Evolutionary conservation across 768 basidiomycete genomes (phyloP).

Genomic region (Tricholoma flavovirens): DNA sequence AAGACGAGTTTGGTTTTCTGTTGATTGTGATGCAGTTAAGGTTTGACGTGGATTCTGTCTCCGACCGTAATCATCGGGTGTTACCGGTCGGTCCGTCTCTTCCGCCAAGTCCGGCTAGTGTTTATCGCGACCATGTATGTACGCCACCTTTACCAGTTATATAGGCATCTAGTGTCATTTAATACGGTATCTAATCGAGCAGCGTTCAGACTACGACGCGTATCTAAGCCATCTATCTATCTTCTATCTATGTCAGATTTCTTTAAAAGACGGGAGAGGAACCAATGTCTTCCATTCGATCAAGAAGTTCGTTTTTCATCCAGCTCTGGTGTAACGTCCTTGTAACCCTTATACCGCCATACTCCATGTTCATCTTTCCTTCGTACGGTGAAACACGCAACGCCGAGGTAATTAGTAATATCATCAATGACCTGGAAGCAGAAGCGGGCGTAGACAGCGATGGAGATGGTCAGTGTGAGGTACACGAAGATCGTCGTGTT

Average conservation of each 20-base stretch:
- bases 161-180: not conserved
- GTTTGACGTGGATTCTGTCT: not conserved
- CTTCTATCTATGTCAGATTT: not conserved
- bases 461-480: constrained; percentile 38
- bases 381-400: constrained; percentile 90
- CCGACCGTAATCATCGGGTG: not conserved
- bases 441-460: constrained; percentile 71
- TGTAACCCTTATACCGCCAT: constrained; percentile 37
- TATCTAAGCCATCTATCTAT: too few relatives aligned
- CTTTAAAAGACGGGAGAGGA: not conserved
- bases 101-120: too few relatives aligned
- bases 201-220: not conserved
- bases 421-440: constrained; percentile 78
- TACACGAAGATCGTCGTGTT: constrained; percentile 64
- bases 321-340: not conserved
- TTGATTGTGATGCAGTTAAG: constrained; percentile 3
- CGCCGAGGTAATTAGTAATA: constrained; percentile 88
- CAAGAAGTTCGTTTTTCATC: constrained; percentile 3
- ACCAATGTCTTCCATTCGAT: not conserved
- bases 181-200: not conserved
- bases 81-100: not conserved
- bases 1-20: not conserved
- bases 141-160: too few relatives aligned
- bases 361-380: constrained; percentile 71
- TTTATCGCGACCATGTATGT: too few relatives aligned